Base-by-base conservation (phyloP, 2,329 filamentous ascomycete genomes). In the Bisporella sp. region DNA sequence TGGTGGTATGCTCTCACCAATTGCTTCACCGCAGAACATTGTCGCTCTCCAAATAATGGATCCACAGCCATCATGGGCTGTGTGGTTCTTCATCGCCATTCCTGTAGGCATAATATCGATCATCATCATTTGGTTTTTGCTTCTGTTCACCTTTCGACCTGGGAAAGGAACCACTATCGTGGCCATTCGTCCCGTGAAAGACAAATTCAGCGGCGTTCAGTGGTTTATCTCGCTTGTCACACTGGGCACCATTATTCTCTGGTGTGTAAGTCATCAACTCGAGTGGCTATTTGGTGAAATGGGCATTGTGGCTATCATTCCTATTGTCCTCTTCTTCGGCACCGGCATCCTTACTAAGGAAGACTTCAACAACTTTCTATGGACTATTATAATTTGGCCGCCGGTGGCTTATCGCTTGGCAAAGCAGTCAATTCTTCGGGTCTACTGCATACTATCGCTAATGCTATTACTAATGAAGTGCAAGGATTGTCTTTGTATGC, bases 281-380 rank as follows among this genome's bases (percentile, higher is more conserved):
- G 89, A 97, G 64, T 71, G 77, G 54, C 71, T 92, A 0, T 96
- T 99, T 63, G 93, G 93, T 49, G 92, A 99, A 65, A 99, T 99
- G 93, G 93, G 93, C 48, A 91, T 99, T 48, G 87, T 99, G 41
- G 95, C 93, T 52, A 95, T 99, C 64, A 89, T 99, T 54, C 93
- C 93, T 5, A 85, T 99, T 47, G 87, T 95, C 3, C 76, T 96
- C 41, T 99, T 99, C 77, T 99, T 99, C 62, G 93, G 93, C 49
- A 91, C 90, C 2, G 93, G 93, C 8, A 92, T 97, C 58, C 76
- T 99, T 32, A 97, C 91, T 45, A 99, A 97, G 71, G 93, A 97
- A 70, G 93, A 99, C 71, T 99, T 99, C 67, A 99, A 99, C 75
- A 99, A 99, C 69, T 99, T 99, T 69, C 85, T 96, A 39, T 99